phyloP scores from a whole-genome alignment of 2,329 filamentous ascomycete genomes.

The Penicillium olsonii region DNA sequence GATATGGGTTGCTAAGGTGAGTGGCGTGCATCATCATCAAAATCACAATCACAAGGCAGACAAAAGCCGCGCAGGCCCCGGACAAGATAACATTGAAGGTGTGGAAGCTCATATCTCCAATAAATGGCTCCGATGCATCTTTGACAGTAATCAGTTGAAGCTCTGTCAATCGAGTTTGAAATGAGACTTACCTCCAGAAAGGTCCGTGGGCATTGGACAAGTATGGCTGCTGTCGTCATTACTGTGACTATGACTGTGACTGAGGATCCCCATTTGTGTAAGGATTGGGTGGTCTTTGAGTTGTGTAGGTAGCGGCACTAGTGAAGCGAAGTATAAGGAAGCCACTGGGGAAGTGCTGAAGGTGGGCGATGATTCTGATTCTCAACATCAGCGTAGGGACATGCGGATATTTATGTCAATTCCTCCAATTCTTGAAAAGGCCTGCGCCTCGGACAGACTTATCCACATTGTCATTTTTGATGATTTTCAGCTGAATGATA shows the following conservation, averaged over 20 bases:
- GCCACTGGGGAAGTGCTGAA: too few species aligned
- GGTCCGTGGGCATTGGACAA: slow-evolving; percentile 12
- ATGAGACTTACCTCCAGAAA: slow-evolving; percentile 8
- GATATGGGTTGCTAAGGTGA: slow-evolving; percentile 43
- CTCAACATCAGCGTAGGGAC: not conserved
- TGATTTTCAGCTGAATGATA: not conserved
- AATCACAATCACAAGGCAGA: slow-evolving; percentile 30
- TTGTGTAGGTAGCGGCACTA: not conserved
- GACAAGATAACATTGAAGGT: slow-evolving; percentile 42
- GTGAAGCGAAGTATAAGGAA: not conserved
- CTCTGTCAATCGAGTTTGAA: not conserved
- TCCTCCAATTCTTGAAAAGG: not conserved
- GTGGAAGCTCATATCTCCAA: slow-evolving; percentile 31
- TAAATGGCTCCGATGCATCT: slow-evolving; percentile 15
- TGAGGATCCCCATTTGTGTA: not conserved
- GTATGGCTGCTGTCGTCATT: not conserved
- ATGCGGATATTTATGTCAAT: not conserved
- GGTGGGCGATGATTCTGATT: not conserved
- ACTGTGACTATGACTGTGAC: not conserved
- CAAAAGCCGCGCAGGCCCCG: slow-evolving; percentile 35
- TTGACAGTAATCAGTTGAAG: not conserved
- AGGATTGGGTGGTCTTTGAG: not conserved
- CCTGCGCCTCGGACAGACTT: not conserved
- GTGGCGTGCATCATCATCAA: slow-evolving; percentile 41
- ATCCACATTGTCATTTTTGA: not conserved